phyloP scores from a whole-genome alignment of 306 rosid genomes.

The Argentina anserina region DNA sequence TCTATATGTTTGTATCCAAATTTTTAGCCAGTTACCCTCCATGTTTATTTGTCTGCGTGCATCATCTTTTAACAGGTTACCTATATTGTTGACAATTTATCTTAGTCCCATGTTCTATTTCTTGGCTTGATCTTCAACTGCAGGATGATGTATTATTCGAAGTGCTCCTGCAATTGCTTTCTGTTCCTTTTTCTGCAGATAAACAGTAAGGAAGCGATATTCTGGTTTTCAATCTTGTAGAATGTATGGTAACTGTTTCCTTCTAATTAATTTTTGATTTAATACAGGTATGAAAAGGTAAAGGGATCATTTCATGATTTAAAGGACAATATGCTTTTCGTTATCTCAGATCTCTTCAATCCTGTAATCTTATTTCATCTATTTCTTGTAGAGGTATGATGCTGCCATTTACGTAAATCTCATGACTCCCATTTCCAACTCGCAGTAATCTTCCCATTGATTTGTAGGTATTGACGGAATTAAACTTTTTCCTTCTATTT shows the following conservation, averaged over 20 bases:
- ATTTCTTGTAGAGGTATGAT: conserved; percentile 70
- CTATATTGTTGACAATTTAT: not conserved
- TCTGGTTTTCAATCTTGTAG: conserved; percentile 9
- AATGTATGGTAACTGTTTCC: conserved; percentile 6
- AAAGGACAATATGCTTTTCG: conserved; percentile 40
- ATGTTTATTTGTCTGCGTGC: not conserved
- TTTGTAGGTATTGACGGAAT: not conserved
- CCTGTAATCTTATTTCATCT: conserved; percentile 72
- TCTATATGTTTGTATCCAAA: not conserved
- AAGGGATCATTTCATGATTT: conserved; percentile 36
- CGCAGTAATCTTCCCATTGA: conserved; percentile 4
- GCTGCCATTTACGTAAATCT: conserved; percentile 1
- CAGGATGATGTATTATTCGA: conserved; percentile 90
- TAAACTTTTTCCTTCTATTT: conserved; percentile 18
- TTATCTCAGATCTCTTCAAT: conserved; percentile 56
- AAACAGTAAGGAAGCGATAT: conserved; percentile 47
- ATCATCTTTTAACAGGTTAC: not conserved
- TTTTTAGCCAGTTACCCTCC: not conserved
- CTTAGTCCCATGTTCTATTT: conserved; percentile 7
- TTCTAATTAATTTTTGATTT: conserved; percentile 23
- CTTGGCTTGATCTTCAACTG: conserved; percentile 25
- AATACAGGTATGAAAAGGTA: conserved; percentile 40
- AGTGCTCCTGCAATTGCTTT: conserved; percentile 67
- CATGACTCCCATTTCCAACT: conserved; percentile 4
- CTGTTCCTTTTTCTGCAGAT: conserved; percentile 41